Conservation (phyloP, 306 rosid genomes). For the Quercus aquifolioides region DNA sequence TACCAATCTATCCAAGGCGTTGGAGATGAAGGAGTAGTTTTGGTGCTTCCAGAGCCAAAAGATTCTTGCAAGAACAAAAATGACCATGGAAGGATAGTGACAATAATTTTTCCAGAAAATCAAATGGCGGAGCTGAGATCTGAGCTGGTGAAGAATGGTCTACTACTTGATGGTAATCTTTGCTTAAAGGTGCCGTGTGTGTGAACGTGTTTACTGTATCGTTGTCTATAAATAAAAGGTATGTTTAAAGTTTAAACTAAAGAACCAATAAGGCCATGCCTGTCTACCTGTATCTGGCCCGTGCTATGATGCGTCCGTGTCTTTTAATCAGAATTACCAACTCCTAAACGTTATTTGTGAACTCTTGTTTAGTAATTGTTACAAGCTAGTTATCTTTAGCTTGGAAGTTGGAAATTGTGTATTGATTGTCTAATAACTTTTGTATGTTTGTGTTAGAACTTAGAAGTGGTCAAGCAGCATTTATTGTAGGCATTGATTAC, state of each 20-base stretch:
- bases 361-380: no score
- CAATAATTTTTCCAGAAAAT: slow-evolving; percentile 52
- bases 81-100: slow-evolving; percentile 56
- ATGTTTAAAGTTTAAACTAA: no score
- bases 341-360: neutral
- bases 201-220: no score
- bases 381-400: no score
- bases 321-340: neutral
- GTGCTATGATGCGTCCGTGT: neutral
- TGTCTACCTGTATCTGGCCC: no score
- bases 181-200: slow-evolving; percentile 10
- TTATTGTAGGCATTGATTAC: no score
- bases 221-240: no score
- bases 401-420: no score
- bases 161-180: slow-evolving; percentile 30
- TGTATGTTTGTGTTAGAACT: no score
- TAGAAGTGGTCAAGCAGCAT: no score
- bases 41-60: slow-evolving; percentile 54
- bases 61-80: neutral
- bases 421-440: no score
- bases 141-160: slow-evolving; percentile 47
- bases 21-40: slow-evolving; percentile 42
- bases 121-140: slow-evolving; percentile 46
- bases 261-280: neutral
- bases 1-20: slow-evolving; percentile 20